These are phyloP conservation scores for Candida yuanshanica DNA, from an alignment of 805 yeast genomes.

Conservation along the genomic window DNA sequence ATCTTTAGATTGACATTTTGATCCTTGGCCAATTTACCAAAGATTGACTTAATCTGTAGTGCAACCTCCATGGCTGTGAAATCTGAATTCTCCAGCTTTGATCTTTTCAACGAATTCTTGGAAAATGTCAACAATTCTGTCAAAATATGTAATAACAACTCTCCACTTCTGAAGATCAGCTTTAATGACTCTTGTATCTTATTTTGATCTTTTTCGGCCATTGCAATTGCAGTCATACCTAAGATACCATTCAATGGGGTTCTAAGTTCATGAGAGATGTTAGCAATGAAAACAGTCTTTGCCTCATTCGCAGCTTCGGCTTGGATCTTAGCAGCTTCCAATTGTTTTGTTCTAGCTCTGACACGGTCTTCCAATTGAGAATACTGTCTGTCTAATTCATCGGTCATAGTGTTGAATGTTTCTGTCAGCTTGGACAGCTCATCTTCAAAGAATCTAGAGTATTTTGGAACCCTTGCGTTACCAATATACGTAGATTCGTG, in stretches of 20 bases:
- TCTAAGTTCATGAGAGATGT: constrained; percentile 88
- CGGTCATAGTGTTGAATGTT: constrained; percentile 88
- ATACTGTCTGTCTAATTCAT: constrained; percentile 80
- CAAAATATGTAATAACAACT: constrained; percentile 76
- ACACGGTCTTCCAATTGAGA: constrained; percentile 85
- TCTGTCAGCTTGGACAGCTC: constrained; percentile 85
- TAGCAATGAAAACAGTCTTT: constrained; percentile 88
- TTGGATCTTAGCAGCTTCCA: constrained; percentile 80
- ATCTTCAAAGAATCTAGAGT: constrained; percentile 57
- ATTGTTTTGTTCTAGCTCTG: constrained; percentile 74
- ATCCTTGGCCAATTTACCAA: constrained; percentile 71
- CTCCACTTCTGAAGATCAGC: constrained; percentile 87
- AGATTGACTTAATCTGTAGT: constrained; percentile 78
- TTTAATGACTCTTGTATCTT: constrained; percentile 72
- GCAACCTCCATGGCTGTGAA: constrained; percentile 79
- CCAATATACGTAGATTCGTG: constrained; percentile 28
- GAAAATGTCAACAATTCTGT: constrained; percentile 89
- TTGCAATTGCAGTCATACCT: constrained; percentile 91
- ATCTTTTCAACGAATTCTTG: constrained; percentile 81
- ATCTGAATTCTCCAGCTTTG: constrained; percentile 76
- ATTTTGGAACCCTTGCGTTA: constrained; percentile 39
- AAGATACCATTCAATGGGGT: constrained; percentile 95
- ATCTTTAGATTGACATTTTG: constrained; percentile 67
- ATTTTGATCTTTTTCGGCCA: constrained; percentile 71
- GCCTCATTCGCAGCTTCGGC: constrained; percentile 97